Evolutionary conservation across 192 early-diverging fungal genomes (phyloP), one percentile per base, ranked within the genome.

Genomic region (Gorgonomyces haynaldii): DNA sequence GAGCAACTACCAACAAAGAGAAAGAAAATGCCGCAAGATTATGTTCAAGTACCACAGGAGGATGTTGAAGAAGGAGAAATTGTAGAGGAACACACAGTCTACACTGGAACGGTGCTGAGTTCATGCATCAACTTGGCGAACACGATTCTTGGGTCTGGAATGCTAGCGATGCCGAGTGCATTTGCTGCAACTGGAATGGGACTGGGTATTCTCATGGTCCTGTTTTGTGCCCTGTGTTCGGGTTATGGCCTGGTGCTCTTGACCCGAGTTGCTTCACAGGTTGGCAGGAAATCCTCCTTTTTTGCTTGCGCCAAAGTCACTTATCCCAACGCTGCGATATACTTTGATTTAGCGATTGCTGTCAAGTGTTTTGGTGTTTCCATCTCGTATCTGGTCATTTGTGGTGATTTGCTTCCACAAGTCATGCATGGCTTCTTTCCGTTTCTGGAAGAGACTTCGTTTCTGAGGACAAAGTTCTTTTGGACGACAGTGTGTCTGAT

Each of bases 281-380:
- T 85, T 2, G 58, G 74, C 13, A 76, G 96, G 9, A 63, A 79
- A 28, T 68, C 89, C 3, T 91, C 88, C 9, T 98, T 98, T 57
- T 92, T 92, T 65, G 77, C 86, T 4, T 73, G 90, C 20, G 78
- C 88, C 4, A 81, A 88, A 54, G 72, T 93, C 36, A 97, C 96
- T 1, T 98, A 90, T 61, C 90, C 93, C 15, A 57, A 58, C 19
- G 88, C 91, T 0, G 88, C 87, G 3, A 67, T 91, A 6, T 80
- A 78, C 36, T 96, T 98, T 50, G 96, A 98, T 52, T 37, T 82
- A 13, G 93, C 96, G n/a, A 96, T 98, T 60, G 90, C 93, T 3
- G 74, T 98, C 57, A 98, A 98, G 54, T 98, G 96, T 54, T 98
- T 98, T 72, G 93, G 93, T 24, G 96, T 97, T 15, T 81, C 82